Evolutionary conservation across 129 eudicot species (phyloP), one percentile per base, ranked within the genome.

Genomic region (Ambrosia artemisiifolia): DNA sequence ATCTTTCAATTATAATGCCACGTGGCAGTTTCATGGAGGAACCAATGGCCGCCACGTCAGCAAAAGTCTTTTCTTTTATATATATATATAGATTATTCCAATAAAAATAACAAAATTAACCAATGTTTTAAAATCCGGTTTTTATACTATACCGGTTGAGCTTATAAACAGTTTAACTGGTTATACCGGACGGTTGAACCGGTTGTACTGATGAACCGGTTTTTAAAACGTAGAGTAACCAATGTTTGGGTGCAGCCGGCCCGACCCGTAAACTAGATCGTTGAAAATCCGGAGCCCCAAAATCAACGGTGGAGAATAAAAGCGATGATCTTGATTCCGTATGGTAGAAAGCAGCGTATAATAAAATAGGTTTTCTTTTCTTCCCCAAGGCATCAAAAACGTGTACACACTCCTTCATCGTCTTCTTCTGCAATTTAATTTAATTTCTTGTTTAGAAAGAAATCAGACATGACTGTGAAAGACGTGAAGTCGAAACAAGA

Each of bases 401-500:
- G 63, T 49, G 3, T 32, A 17, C 50, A 30, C 28, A 12, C 18
- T 35, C 10, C 40, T 49, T 43, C 55, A 10, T 48, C 36, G 10
- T 24, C 28, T 0, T 42, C 42, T 12, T 12, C 32, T 40, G 12
- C 63, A 18, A 12, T 35, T 46, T 40, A 24, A 24, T 24, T n/a
- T n/a, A 28, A 12, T 19, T 63, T 51, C 11, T 2, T 24, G 1
- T 51, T 7, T 54, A 28, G 35, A 55, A 69, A 73, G 65, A 70
- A 64, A 28, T 32, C 7, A 24, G 83, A 79, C 13, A 95, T 89
- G 79, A 75, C 78, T 4, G 91, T 95, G 63, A 90, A 88, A 80
- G 95, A 95, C 72, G 78, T 95, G 62, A 67, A 81, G 12, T 95
- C 99, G 19, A 95, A 88, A 75, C 63, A 79, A 63, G 99, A 95